Evolutionary conservation across 225 moss, liverwort and hornwort species (phyloP), one percentile per base, ranked within the genome.

Genomic region (Climacium dendroides): DNA sequence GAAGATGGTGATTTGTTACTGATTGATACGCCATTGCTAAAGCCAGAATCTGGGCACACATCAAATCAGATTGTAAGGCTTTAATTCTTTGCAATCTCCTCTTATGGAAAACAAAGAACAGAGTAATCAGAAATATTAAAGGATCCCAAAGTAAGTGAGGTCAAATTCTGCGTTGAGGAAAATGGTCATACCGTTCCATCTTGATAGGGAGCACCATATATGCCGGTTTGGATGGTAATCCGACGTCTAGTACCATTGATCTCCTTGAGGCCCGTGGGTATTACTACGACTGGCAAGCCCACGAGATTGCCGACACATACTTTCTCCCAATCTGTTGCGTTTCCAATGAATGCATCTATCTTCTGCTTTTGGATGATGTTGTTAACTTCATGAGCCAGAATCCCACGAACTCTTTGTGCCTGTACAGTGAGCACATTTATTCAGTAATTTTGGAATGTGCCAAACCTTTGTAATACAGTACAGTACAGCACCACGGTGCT

Each of bases 251-350:
- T 91, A 64, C 88, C 84, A 15, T 48, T 54, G 10, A 95, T 94
- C 77, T 88, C 69, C 88, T 93, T 91, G 25, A 94, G 76, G 41
- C 95, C 95, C 4, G 95, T 94, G 41, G 94, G 96, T 39, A 96
- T 37, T 75, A 96, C 91, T 50, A 93, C 74, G 88, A 91, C 83
- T 54, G 91, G 91, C 83, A 91, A 85, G 47, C 91, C 79, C 85
- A 85, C 93, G 76, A 96, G 84, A 85, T 94, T 96, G 74, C 94
- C 94, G 2, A 94, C 89, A 64, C 88, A 90, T 7, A 96, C 89
- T 90, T 91, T 94, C 91, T 95, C 95, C 96, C 95, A 92, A 78
- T 96, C 95, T 72, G 93, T 94, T 75, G 92, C 94, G 52, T 93
- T 94, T 85, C 95, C 96, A 81, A 95, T 92, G 37, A 96, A 95